Base-by-base conservation (phyloP, 805 yeast genomes). In the Saturnispora ahearnii region DNA sequence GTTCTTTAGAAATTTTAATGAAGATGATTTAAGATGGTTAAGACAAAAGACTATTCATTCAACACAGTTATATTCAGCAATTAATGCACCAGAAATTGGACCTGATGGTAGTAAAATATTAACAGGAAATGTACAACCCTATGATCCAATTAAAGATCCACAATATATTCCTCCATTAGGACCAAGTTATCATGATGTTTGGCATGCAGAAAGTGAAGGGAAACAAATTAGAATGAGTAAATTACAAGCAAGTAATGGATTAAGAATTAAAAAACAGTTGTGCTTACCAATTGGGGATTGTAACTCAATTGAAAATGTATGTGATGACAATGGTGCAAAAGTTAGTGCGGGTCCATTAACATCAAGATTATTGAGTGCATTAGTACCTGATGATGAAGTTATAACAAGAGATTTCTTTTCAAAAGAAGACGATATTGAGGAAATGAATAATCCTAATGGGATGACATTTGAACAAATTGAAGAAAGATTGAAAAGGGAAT, bases 311-410 rank as follows among this genome's bases (percentile, higher is more conserved):
- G 95, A 85, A 58, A 81, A 77, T 4, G 64, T 68, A 1, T 64
- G 90, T 50, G 91, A 86, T 55, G 74, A 83, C 0, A 13, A 15
- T 13, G 91, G 86, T 51, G 80, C 77, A 22, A 49, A 48, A 33
- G 71, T 91, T 1, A 83, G 95, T 0, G 84, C 96, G 62, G 99
- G 99, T 1, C 98, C 99, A 1, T 72, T 91, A 33, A 83, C 95
- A 0, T 82, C 90, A 24, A 75, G 99, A 51, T 70, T 91, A 42
- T 63, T 91, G 47, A 78, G 96, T 5, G 98, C 97, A 0, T 73
- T 91, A 10, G 68, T 89, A 49, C 73, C 77, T 55, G 76, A 76
- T 40, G 67, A 62, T 24, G 60, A 55, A n/a, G 56, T 44, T 34
- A 47, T 48, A 18, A 51, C 34, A 18, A 44, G 36, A 32, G 51